Evolutionary conservation across 1,284 basidiomycete species (phyloP).

Genomic region (Irpex sp.): DNA sequence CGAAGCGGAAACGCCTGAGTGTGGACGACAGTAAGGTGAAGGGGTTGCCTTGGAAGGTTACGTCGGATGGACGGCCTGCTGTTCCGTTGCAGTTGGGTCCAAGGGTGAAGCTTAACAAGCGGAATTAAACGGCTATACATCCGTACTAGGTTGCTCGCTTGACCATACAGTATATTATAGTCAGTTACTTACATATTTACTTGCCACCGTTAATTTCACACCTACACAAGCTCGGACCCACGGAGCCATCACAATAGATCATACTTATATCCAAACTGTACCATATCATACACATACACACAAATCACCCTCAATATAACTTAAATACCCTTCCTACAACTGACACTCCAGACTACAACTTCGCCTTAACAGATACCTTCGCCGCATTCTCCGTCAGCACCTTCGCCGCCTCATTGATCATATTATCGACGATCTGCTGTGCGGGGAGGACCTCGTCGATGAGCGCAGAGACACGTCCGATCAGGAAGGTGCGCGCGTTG

Average conservation of each 20-base stretch:
- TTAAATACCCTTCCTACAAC: background rate
- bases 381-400: slow-evolving; percentile 38
- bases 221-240: background rate
- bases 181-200: background rate
- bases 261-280: background rate
- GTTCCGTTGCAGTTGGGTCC: background rate
- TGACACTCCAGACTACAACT: slow-evolving; percentile 27
- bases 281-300: background rate
- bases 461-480: slow-evolving; percentile 76
- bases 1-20: background rate
- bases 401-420: slow-evolving; percentile 68
- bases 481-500: slow-evolving; percentile 61
- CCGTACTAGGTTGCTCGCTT: background rate
- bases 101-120: background rate
- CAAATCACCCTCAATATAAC: background rate
- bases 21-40: too few species aligned
- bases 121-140: background rate
- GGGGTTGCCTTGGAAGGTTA: background rate
- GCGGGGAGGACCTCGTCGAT: slow-evolving; percentile 76
- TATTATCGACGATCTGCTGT: slow-evolving; percentile 76
- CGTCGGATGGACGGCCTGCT: background rate
- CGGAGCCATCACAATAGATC: background rate
- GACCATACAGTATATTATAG: too few species aligned
- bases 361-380: slow-evolving; percentile 37
- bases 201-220: background rate